Evolutionary conservation across 129 eudicot species (phyloP), one percentile per base, ranked within the genome.

Genomic region (Escallonia herrerae): DNA sequence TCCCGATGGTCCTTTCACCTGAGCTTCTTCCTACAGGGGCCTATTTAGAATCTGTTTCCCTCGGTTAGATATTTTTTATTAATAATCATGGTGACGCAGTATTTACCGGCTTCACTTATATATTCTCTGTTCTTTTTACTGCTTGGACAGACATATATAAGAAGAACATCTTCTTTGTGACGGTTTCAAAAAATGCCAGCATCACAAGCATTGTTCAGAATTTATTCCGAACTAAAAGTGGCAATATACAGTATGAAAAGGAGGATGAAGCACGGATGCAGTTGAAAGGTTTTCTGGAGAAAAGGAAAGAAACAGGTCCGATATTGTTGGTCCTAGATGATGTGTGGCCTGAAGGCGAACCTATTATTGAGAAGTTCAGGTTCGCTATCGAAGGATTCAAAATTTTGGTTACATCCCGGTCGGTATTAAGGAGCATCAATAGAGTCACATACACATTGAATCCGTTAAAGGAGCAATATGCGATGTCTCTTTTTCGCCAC

Each of bases 281-380:
- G 55, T 15, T 83, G 13, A 75, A 79, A 57, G 62, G 22, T 37
- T 38, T 69, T 45, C 12, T 83, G 33, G 4, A 44, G 43, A 15
- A 56, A 56, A 53, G 79, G 12, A n/a, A n/a, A n/a, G n/a, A n/a
- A n/a, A n/a, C n/a, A n/a, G 46, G 59, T 56, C 74, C 67, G 22
- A 70, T 63, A 45, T 54, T 83, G 75, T 41, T 83, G 63, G 89
- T 83, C 57, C 67, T 83, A 40, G 89, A 83, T 76, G 89, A 83
- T 40, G 84, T 83, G 39, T 70, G 80, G 85, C 54, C 70, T 2
- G 82, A 61, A 54, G 62, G 71, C 5, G 82, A 76, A 63, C 65
- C 80, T 5, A 41, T 76, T 40, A 71, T 83, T 10, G 40, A 65
- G 33, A 56, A 83, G 7, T 74, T 83, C 43, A 58, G 11, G 40